Evolutionary conservation across 352 stramenopile species (phyloP), one percentile per base, ranked within the genome.

Genomic region (Lagenidium sp.): DNA sequence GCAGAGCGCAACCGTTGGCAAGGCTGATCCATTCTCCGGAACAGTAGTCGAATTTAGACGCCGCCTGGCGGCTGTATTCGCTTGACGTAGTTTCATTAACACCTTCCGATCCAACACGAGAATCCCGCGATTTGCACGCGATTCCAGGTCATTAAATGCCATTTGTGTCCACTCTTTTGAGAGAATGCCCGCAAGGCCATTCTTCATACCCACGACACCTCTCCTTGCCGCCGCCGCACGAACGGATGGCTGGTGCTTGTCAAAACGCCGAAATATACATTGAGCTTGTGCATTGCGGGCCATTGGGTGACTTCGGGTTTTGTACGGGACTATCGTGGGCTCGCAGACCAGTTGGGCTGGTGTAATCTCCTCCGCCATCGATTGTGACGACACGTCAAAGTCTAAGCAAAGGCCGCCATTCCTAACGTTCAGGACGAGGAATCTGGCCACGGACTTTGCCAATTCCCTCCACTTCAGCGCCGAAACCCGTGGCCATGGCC

Each of bases 151-250:
- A 38, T 86, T 70, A 4, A 53, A 48, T 5, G 51, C 69, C 66
- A 84, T 81, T 11, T 53, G 44, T 35, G 77, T 56, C 74, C 74
- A 84, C 18, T 86, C 74, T 0, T 44, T 13, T 4, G 41, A 30
- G 24, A 54, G 16, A 8, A 24, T 25, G 2, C 31, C 31, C 25
- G 23, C 6, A 21, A 34, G 5, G 36, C 32, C 3, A 6, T 22
- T 23, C 11, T 34, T 18, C 4, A 28, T 11, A 10, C 35, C 29
- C 12, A 43, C 10, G n/a, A 20, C 15, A 25, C 41, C 41, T 21
- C 15, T 31, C 4, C 6, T 36, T 10, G 13, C 59, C 28, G 22
- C 37, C 36, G 4, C 25, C 18, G 11, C 44, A 56, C 21, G 60
- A 51, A 80, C 38, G 4, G 52, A 23, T 18, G 15, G 4, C 28